These are phyloP conservation scores for Salvia splendens DNA, from an alignment of 257 asterid species.

Conservation along the genomic window DNA sequence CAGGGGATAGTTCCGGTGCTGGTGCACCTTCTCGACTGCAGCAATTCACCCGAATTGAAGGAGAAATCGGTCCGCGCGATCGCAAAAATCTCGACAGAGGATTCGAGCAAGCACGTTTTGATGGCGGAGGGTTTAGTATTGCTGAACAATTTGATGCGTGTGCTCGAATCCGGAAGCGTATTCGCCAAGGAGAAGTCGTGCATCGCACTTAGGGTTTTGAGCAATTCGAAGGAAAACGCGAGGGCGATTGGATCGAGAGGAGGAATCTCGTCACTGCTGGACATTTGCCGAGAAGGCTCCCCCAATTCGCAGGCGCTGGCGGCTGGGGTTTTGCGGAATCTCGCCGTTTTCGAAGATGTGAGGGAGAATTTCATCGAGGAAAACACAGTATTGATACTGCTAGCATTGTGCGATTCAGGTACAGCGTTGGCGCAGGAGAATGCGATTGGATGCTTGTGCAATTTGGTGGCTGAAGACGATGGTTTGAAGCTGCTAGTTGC, in stretches of 20 bases:
- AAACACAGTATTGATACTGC: conserved; percentile 45
- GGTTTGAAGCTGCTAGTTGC: conserved; percentile 59
- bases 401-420: conserved; percentile 65
- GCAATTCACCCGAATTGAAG: conserved; percentile 62
- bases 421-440: conserved; percentile 75
- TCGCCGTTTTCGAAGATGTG: conserved; percentile 59
- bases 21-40: conserved; percentile 69
- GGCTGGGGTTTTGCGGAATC: conserved; percentile 61
- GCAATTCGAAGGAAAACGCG: conserved; percentile 80
- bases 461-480: conserved; percentile 54
- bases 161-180: conserved; percentile 83
- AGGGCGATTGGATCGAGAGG: conserved; percentile 90
- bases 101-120: conserved; percentile 64
- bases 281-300: conserved; percentile 74
- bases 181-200: conserved; percentile 84
- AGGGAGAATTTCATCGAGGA: conserved; percentile 73
- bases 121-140: conserved; percentile 67
- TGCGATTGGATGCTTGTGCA: conserved; percentile 73
- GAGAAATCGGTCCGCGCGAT: conserved; percentile 69
- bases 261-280: conserved; percentile 73
- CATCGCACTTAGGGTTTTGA: conserved; percentile 57
- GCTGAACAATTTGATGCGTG: conserved; percentile 65
- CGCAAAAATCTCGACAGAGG: conserved; percentile 69
- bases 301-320: conserved; percentile 88
- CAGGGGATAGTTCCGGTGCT: conserved; percentile 85